Evolutionary conservation across 2,329 filamentous ascomycete species (phyloP).

Genomic region (Davidsoniella neocaledoniae): DNA sequence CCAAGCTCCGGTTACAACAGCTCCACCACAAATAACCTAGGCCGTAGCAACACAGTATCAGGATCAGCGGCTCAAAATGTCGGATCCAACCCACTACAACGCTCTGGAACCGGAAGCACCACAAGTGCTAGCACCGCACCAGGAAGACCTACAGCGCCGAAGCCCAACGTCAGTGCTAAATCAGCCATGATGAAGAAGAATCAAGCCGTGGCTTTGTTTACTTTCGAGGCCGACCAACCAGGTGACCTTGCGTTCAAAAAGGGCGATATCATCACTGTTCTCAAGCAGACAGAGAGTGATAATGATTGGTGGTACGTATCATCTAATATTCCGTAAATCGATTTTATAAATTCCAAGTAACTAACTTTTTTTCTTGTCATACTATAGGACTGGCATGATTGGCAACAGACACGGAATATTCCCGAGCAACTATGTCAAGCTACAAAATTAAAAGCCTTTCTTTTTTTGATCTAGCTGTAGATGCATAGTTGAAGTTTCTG

Average conservation of each 20-base stretch:
- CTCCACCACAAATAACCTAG: conserved; percentile 18
- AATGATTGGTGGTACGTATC: conserved; percentile 81
- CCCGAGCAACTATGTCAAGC: conserved; percentile 63
- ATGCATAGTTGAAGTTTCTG: neutral
- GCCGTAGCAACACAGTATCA: conserved; percentile 33
- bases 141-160: conserved; percentile 68
- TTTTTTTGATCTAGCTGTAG: conserved; percentile 8
- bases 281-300: conserved; percentile 85
- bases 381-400: conserved; percentile 64
- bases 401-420: conserved; percentile 80
- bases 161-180: conserved; percentile 60
- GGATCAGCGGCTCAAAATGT: conserved; percentile 17
- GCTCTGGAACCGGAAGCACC: conserved; percentile 9
- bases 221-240: conserved; percentile 84
- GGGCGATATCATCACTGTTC: conserved; percentile 84
- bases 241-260: conserved; percentile 94
- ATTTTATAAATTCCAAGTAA: conserved; percentile 9
- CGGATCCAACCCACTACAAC: conserved; percentile 8
- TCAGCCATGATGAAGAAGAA: conserved; percentile 44
- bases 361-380: neutral
- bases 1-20: neutral
- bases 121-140: conserved; percentile 32
- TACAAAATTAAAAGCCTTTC: conserved; percentile 31
- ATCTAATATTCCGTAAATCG: neutral
- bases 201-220: conserved; percentile 80